Base-by-base conservation (phyloP, 1,284 basidiomycete genomes). In the Trichosporon sp. region DNA sequence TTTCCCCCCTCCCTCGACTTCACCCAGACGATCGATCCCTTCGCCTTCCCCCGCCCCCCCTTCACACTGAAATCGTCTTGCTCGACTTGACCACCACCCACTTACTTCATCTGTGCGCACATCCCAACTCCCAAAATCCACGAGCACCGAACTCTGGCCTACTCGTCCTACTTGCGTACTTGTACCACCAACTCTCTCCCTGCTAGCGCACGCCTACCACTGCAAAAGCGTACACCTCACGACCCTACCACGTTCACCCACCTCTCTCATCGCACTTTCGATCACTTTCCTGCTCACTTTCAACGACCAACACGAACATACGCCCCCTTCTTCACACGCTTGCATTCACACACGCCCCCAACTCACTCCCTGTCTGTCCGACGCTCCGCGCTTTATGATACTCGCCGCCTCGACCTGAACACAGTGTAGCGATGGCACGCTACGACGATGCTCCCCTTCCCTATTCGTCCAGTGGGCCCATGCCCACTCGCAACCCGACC, bases 401-500 rank as follows among this genome's bases (percentile, higher is more conserved):
- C 65, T 48, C 65, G 43, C 65, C 16, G 31, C 43, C 65, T 51
- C 43, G 16, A 35, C 32, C 59, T 63, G 32, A 63, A 21, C 31
- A 63, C 14, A 54, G 59, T 37, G 59, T 63, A 63, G 31, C 48
- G 64, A 74, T 75, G 69, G 67, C 74, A 19, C 75, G 76, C 65
- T 78, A 76, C 72, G 78, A 79, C 68, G 79, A 81, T 65, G 76
- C 73, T 16, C 81, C 81, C n/a, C 74, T 82, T 14, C 81, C 81
- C 7, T 83, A 76, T 73, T 77, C 78, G 43, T 78, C 79, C 46
- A 72, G 74, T 51, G 77, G 76, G 56, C 73, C 79, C 5, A 63
- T 79, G 35, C 81, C 81, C 3, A 76, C 71, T 7, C 78, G 81
- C 12, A 74, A 77, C 59, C 78, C 74, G 14, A 78, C 76, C 1